Evolutionary conservation across 2,329 filamentous ascomycete species (phyloP).

Genomic region (Fusarium denticulatum): DNA sequence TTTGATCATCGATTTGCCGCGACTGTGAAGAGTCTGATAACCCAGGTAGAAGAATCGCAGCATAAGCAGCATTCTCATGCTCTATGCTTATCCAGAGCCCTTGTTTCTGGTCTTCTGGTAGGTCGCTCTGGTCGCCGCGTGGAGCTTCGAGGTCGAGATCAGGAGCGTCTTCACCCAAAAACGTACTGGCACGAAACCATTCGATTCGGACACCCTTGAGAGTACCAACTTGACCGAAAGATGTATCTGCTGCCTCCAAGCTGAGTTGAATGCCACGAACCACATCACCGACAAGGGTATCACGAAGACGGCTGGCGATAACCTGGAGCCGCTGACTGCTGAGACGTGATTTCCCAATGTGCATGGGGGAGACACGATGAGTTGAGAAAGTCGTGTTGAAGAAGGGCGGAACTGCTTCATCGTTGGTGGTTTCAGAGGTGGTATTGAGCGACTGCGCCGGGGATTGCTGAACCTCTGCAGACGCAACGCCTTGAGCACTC

Average conservation of each 20-base stretch:
- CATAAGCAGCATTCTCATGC: slow-evolving; percentile 64
- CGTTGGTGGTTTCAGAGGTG: slow-evolving; percentile 12
- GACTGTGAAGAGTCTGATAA: slow-evolving; percentile 19
- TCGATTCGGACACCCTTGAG: slow-evolving; percentile 60
- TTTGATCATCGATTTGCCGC: neutral
- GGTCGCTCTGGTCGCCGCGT: slow-evolving; percentile 25
- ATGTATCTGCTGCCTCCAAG: slow-evolving; percentile 54
- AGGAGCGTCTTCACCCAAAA: slow-evolving; percentile 46
- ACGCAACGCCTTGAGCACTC: slow-evolving; percentile 31
- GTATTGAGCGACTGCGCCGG: slow-evolving; percentile 26
- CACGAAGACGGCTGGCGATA: slow-evolving; percentile 61
- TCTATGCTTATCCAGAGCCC: slow-evolving; percentile 59
- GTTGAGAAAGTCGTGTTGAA: slow-evolving; percentile 69
- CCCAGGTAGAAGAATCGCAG: slow-evolving; percentile 61
- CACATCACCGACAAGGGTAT: slow-evolving; percentile 66
- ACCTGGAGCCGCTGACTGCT: slow-evolving; percentile 51
- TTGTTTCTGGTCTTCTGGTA: slow-evolving; percentile 41
- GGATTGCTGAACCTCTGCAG: slow-evolving; percentile 26
- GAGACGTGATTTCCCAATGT: slow-evolving; percentile 56
- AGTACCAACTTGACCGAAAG: slow-evolving; percentile 51
- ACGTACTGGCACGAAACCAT: slow-evolving; percentile 53
- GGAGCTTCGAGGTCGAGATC: slow-evolving; percentile 15
- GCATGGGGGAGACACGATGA: slow-evolving; percentile 65
- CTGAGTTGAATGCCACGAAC: slow-evolving; percentile 69
- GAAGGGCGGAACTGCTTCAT: slow-evolving; percentile 53